Percentiles rank a stretch among this genome's conserved stretches.
Evolutionary conservation across 257 asterid species (phyloP).

Genomic region (Echites panduratus): DNA sequence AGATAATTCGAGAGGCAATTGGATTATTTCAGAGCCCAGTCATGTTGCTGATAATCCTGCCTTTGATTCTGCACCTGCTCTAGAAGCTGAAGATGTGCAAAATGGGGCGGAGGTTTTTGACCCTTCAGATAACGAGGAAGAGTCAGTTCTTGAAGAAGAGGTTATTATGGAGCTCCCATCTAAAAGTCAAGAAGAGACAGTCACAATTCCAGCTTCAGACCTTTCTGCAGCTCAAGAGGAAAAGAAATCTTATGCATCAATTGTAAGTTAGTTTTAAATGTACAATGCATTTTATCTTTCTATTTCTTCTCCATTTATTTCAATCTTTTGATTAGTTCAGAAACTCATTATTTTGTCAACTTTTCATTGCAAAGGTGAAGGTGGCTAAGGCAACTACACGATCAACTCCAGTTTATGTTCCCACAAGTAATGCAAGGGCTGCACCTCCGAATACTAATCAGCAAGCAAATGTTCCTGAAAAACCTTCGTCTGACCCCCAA

Average conservation of each 20-base stretch:
- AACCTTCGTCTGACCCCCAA: slow-evolving; percentile 13
- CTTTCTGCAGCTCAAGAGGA: slow-evolving; percentile 44
- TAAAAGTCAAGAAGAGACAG: slow-evolving; percentile 35
- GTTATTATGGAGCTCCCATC: slow-evolving; percentile 38
- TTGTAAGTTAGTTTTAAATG: slow-evolving; percentile 41
- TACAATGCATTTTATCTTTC: background rate
- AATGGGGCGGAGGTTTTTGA: slow-evolving; percentile 34
- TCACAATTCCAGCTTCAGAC: slow-evolving; percentile 31
- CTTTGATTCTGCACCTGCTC: slow-evolving; percentile 33
- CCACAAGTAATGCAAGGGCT: slow-evolving; percentile 8
- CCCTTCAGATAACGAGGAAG: slow-evolving; percentile 43
- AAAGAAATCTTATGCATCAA: slow-evolving; percentile 89
- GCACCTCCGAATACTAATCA: slow-evolving; percentile 11
- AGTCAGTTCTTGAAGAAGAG: slow-evolving; percentile 36
- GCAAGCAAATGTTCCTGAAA: slow-evolving; percentile 17
- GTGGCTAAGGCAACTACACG: slow-evolving; percentile 19
- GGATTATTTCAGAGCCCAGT: slow-evolving; percentile 52
- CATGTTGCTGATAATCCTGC: slow-evolving; percentile 42
- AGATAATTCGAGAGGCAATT: slow-evolving; percentile 14
- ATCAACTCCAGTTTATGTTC: slow-evolving; percentile 17
- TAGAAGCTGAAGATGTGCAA: slow-evolving; percentile 37
- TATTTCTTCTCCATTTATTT: background rate
- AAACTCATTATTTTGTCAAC: background rate
- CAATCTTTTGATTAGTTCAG: background rate
- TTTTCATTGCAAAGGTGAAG: slow-evolving; percentile 18